These are phyloP conservation scores for Zasmidium cellare DNA, from an alignment of 2,329 filamentous ascomycete species.

Conservation along the genomic window DNA sequence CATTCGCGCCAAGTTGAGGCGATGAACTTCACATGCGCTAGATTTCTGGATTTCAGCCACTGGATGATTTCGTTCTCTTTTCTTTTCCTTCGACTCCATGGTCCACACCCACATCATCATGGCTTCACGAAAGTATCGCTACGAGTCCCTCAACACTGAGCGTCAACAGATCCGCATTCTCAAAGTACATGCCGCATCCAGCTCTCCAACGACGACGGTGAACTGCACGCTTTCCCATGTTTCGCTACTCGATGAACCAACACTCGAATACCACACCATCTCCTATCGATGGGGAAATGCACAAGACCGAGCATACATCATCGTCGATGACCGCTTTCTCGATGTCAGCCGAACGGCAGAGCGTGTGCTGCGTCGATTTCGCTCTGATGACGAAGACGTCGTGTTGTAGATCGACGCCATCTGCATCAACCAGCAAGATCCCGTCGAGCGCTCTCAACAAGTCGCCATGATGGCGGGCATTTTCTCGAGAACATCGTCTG, in stretches of 20 bases:
- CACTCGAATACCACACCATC: not conserved
- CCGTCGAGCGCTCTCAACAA: not conserved
- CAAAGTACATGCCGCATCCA: not conserved
- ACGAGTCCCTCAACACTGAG: not conserved
- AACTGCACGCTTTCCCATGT: not conserved
- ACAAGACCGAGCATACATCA: not conserved
- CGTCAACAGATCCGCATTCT: not conserved
- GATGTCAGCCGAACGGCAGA: not conserved
- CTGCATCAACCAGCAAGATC: constrained; percentile 1
- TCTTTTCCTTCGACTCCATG: too few species aligned
- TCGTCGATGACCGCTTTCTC: not conserved
- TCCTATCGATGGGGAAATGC: not conserved
- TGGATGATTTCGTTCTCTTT: too few species aligned
- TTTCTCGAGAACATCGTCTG: not conserved
- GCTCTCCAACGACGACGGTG: not conserved
- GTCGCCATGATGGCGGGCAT: not conserved
- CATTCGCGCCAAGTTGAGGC: too few species aligned
- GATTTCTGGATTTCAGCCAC: too few species aligned
- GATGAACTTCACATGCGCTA: too few species aligned
- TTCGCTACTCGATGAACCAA: not conserved
- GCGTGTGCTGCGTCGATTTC: not conserved
- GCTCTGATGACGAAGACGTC: not conserved
- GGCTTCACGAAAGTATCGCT: not conserved
- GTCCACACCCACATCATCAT: too few species aligned
- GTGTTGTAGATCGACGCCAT: too few species aligned